A percentile compares a stretch with the other conserved stretches of the same genome.
Conservation (phyloP, 345 rosid genomes). For the Eutrema heterophyllum region DNA sequence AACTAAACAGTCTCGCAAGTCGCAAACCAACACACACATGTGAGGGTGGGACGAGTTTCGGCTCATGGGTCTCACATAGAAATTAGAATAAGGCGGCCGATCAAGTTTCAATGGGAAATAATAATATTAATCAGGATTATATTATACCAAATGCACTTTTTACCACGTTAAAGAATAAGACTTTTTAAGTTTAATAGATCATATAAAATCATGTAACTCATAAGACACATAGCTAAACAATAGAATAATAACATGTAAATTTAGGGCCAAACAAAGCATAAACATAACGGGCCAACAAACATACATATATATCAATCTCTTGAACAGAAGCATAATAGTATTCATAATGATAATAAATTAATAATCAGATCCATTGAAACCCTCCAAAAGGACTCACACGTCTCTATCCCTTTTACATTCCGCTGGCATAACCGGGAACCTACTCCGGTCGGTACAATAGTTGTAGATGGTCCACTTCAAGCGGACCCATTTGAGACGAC, state of each 20-base stretch:
- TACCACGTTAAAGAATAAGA: not conserved
- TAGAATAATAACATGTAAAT: conserved; percentile 14
- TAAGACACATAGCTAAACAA: not conserved
- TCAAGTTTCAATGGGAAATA: not conserved
- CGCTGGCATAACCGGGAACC: conserved; percentile 48
- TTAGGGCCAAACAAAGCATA: conserved; percentile 1
- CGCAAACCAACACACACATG: not conserved
- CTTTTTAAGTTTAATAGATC: not conserved
- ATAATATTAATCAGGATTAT: not conserved
- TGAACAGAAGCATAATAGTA: conserved; percentile 1
- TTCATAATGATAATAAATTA: not conserved
- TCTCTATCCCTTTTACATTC: conserved; percentile 71
- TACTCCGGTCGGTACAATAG: conserved; percentile 55
- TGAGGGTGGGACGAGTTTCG: not conserved
- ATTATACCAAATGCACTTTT: not conserved
- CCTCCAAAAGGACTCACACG: conserved; percentile 18
- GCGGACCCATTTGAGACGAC: conserved; percentile 64
- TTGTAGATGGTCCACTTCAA: conserved; percentile 60
- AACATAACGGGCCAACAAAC: conserved; percentile 16
- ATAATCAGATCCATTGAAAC: not conserved
- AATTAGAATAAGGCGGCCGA: not conserved
- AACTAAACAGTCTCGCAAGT: not conserved
- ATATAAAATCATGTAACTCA: not conserved
- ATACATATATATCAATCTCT: conserved; percentile 17
- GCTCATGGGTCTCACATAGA: not conserved